Evolutionary conservation across 1,139 yeast genomes (phyloP), one percentile per base, ranked within the genome.

Genomic region (Blastobotrys apis): DNA sequence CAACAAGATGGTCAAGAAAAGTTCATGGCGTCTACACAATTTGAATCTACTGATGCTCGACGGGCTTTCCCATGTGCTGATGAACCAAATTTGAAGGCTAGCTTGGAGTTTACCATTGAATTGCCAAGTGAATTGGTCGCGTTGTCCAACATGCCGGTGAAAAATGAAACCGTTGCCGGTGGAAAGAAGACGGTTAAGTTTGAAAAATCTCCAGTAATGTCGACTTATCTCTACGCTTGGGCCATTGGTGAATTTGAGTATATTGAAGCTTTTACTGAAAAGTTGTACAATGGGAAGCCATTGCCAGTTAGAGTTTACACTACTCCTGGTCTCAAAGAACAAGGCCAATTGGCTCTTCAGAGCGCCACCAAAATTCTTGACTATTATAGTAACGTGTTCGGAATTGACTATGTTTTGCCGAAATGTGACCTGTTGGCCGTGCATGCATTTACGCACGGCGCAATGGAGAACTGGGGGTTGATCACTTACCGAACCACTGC

Each of bases 381-480:
- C 56, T 83, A 80, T 66, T 85, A 81, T 57, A 87, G 86, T 53
- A 67, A 73, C 52, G 74, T 80, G 30, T 85, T 85, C 60, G 87
- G 78, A 46, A 71, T 84, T 52, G 75, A 82, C 53, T 85, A 84
- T 62, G 94, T 90, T 10, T 70, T 85, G 57, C 90, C 94, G 37
- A 85, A 86, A 67, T 72, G 84, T 70, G 95, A 86, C 60, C 74
- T 84, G 71, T 78, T 86, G 50, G 92, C 90, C 10, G 81, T 85
- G 44, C 94, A 84, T 62, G 81, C 85, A 51, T 86, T 84, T 61
- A 75, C 85, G 17, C 88, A 88, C 49, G 88, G 88, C 55, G 95
- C 95, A 41, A 86, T 86, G 95, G 95, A 86, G 68, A 86, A 86
- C 70, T 84, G 90, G 85, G 95, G 95, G 43, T 69, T 85, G 49